phyloP scores from a whole-genome alignment of 2,329 filamentous ascomycete species.

The Pseudogymnoascus sp. region DNA sequence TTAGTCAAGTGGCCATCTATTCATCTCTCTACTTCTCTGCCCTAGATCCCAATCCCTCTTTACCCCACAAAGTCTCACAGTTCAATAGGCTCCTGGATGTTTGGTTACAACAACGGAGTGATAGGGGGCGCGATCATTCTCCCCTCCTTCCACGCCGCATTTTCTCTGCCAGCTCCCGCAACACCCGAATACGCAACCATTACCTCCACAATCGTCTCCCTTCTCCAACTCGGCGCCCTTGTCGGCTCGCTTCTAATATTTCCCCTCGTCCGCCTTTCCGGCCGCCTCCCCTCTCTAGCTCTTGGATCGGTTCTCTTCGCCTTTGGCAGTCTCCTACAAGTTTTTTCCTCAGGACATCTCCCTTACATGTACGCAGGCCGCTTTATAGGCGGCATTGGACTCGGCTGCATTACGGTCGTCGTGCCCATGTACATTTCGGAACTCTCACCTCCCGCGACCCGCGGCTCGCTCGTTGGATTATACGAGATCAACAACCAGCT shows the following conservation, averaged over 20 bases:
- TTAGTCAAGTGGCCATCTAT: not conserved
- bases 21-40: not conserved
- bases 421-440: conserved; percentile 24
- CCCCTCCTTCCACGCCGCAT: conserved; percentile 14
- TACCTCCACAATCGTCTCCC: conserved; percentile 22
- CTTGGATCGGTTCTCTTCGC: not conserved
- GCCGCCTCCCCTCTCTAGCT: not conserved
- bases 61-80: not conserved
- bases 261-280: conserved; percentile 15
- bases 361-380: conserved; percentile 22
- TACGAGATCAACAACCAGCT: conserved; percentile 24
- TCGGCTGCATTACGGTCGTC: conserved; percentile 20
- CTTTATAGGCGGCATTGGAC: conserved; percentile 20
- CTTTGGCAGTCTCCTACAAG: not conserved
- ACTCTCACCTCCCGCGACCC: conserved; percentile 20
- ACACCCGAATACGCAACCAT: conserved; percentile 18
- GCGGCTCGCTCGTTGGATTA: conserved; percentile 21
- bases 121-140: conserved; percentile 9
- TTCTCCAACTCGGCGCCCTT: conserved; percentile 23
- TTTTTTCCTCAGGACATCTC: conserved; percentile 12
- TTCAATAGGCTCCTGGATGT: conserved; percentile 7
- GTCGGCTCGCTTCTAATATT: conserved; percentile 19
- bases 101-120: conserved; percentile 11
- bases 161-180: conserved; percentile 18
- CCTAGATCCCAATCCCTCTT: not conserved